A percentile compares a stretch with the other conserved stretches of the same genome.
These are phyloP conservation scores for Ceriops zippeliana DNA, from an alignment of 345 rosid genomes.

Conservation along the genomic window DNA sequence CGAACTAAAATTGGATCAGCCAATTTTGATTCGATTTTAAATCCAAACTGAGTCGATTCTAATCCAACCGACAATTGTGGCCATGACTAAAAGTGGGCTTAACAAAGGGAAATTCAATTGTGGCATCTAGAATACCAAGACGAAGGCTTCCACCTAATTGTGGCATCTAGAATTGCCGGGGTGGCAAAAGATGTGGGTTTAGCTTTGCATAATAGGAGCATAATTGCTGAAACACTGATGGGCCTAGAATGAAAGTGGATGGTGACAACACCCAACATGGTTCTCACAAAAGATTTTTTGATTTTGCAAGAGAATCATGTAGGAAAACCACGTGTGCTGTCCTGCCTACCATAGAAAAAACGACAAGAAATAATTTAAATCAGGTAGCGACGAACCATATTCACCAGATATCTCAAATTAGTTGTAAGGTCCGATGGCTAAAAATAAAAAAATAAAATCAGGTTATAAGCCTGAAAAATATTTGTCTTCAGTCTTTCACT, in stretches of 20 bases:
- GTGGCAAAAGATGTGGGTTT: constrained; percentile 8
- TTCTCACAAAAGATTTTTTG: constrained; percentile 9
- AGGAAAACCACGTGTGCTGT: constrained; percentile 7
- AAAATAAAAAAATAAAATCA: too few relatives aligned
- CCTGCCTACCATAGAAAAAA: neutral
- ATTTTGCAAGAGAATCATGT: constrained; percentile 6
- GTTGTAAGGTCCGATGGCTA: too few relatives aligned
- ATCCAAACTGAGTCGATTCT: too few relatives aligned
- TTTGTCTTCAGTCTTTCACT: too few relatives aligned
- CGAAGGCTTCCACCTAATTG: constrained; percentile 16
- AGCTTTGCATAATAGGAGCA: constrained; percentile 3
- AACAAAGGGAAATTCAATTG: neutral
- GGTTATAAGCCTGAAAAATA: too few relatives aligned
- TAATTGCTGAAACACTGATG: constrained; percentile 6
- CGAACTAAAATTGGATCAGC: too few relatives aligned
- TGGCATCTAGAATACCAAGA: constrained; percentile 9
- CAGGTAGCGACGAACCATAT: constrained; percentile 4
- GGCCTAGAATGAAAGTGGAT: constrained; percentile 18
- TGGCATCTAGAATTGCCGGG: constrained; percentile 11
- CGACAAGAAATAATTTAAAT: neutral
- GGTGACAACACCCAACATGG: constrained; percentile 6
- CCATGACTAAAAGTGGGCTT: too few relatives aligned
- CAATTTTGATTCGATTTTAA: too few relatives aligned
- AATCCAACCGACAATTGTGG: too few relatives aligned
- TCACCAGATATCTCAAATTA: too few relatives aligned